These are phyloP conservation scores for Russula dissimulans DNA, from an alignment of 768 basidiomycete genomes.

Conservation along the genomic window DNA sequence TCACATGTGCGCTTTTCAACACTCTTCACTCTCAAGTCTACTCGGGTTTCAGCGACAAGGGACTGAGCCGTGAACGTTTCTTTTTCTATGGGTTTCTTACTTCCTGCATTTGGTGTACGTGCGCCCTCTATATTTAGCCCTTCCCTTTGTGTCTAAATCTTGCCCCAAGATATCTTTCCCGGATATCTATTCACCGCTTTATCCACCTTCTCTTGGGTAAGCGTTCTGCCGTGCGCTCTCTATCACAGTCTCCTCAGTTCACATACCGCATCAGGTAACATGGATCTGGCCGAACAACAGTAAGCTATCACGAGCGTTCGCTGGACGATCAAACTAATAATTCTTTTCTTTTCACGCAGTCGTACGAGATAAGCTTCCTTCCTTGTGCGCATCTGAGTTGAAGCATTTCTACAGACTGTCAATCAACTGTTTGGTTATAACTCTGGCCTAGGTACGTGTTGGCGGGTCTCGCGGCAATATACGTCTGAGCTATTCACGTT, in stretches of 20 bases:
- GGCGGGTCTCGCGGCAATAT: background rate
- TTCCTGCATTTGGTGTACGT: slow-evolving; percentile 40
- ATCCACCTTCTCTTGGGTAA: slow-evolving; percentile 20
- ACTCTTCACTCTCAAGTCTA: slow-evolving; percentile 66
- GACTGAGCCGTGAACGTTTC: slow-evolving; percentile 67
- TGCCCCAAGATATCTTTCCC: slow-evolving; percentile 15
- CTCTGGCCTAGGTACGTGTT: slow-evolving; percentile 12
- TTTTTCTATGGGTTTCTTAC: slow-evolving; percentile 56
- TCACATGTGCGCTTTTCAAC: slow-evolving; percentile 68
- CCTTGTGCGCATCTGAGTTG: background rate
- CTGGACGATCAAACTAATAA: background rate
- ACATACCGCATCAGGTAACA: slow-evolving; percentile 12
- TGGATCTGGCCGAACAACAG: slow-evolving; percentile 20
- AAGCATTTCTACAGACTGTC: slow-evolving; percentile 21
- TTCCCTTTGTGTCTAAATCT: slow-evolving; percentile 22
- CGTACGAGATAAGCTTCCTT: slow-evolving; percentile 8
- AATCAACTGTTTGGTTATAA: slow-evolving; percentile 49
- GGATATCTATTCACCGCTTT: slow-evolving; percentile 20
- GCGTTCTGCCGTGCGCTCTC: background rate
- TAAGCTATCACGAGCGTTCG: background rate
- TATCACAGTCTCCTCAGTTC: background rate
- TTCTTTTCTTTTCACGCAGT: background rate
- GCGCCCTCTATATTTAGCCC: background rate
- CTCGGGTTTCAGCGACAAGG: slow-evolving; percentile 51
- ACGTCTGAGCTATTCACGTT: background rate